These are phyloP conservation scores for Tricholoma saponaceum DNA, from an alignment of 768 basidiomycete genomes.

Conservation along the genomic window DNA sequence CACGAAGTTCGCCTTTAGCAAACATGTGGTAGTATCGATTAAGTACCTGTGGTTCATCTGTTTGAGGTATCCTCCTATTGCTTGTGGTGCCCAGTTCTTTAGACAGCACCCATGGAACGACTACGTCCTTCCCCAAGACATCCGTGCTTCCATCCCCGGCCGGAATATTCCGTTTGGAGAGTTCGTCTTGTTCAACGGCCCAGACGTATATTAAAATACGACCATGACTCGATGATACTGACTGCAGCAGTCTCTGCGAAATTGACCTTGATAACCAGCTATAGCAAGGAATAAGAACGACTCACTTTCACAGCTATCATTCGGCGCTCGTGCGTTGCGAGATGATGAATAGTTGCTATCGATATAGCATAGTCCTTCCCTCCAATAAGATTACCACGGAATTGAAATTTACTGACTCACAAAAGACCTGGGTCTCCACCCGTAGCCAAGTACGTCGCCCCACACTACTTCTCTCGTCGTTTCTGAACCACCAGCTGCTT, in stretches of 20 bases:
- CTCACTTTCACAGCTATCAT: conserved; percentile 68
- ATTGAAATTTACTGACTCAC: conserved; percentile 35
- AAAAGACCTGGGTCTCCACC: conserved; percentile 79
- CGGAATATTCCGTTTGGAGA: conserved; percentile 71
- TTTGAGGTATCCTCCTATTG: conserved; percentile 15
- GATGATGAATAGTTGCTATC: conserved; percentile 96
- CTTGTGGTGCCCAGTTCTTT: conserved; percentile 22
- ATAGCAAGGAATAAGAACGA: neutral
- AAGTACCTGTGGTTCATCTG: conserved; percentile 44
- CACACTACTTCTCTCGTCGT: conserved; percentile 66
- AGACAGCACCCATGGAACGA: conserved; percentile 83
- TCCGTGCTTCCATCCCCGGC: conserved; percentile 17
- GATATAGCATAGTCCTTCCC: conserved; percentile 91
- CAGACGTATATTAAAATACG: conserved; percentile 92
- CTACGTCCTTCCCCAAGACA: conserved; percentile 68
- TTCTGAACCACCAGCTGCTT: conserved; percentile 46
- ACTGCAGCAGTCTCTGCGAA: conserved; percentile 55
- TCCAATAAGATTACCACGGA: neutral
- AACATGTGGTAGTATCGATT: conserved; percentile 98
- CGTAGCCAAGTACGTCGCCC: conserved; percentile 70
- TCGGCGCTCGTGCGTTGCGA: conserved; percentile 76
- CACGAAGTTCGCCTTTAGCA: conserved; percentile 67
- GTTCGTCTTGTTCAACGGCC: conserved; percentile 90
- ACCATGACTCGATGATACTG: conserved; percentile 65
- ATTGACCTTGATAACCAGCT: neutral